Percentiles rank a stretch among this genome's conserved stretches.
These are phyloP conservation scores for Aureobasidium musti DNA, from an alignment of 2,329 filamentous ascomycete species.

Conservation along the genomic window DNA sequence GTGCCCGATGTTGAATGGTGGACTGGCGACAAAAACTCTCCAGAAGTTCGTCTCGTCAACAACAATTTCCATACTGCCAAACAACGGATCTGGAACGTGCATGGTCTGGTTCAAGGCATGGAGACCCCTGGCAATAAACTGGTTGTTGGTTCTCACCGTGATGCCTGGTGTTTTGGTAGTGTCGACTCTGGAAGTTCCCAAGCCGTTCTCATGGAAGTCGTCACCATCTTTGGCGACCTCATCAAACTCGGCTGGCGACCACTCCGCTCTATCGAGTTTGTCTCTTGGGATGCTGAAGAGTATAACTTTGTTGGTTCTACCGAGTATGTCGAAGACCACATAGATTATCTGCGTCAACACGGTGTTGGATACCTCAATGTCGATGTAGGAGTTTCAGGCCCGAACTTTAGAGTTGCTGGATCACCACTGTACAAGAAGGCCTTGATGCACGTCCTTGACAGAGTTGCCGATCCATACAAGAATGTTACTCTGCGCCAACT, in stretches of 20 bases:
- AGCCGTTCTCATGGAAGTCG: conserved; percentile 86
- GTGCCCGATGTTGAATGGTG: conserved; percentile 82
- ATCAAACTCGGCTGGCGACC: conserved; percentile 80
- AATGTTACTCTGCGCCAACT: conserved; percentile 73
- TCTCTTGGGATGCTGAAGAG: conserved; percentile 91
- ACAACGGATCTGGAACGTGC: conserved; percentile 89
- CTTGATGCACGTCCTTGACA: conserved; percentile 70
- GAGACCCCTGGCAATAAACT: conserved; percentile 82
- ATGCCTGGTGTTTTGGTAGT: conserved; percentile 88
- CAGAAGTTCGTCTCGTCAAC: conserved; percentile 79
- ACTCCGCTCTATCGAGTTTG: conserved; percentile 92
- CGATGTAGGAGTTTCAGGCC: conserved; percentile 76
- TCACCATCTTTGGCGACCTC: conserved; percentile 79
- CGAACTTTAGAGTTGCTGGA: conserved; percentile 72
- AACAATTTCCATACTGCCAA: conserved; percentile 79
- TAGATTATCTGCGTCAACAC: conserved; percentile 69
- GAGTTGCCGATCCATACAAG: conserved; percentile 69
- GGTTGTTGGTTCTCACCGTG: conserved; percentile 89
- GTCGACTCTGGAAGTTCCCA: conserved; percentile 85
- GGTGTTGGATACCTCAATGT: conserved; percentile 91
- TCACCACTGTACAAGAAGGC: conserved; percentile 77
- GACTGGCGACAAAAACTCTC: conserved; percentile 74
- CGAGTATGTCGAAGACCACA: conserved; percentile 86
- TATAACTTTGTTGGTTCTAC: conserved; percentile 95
- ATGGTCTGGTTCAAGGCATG: conserved; percentile 79